phyloP scores from a whole-genome alignment of 2,329 filamentous ascomycete genomes.

The Colletotrichum sidae region DNA sequence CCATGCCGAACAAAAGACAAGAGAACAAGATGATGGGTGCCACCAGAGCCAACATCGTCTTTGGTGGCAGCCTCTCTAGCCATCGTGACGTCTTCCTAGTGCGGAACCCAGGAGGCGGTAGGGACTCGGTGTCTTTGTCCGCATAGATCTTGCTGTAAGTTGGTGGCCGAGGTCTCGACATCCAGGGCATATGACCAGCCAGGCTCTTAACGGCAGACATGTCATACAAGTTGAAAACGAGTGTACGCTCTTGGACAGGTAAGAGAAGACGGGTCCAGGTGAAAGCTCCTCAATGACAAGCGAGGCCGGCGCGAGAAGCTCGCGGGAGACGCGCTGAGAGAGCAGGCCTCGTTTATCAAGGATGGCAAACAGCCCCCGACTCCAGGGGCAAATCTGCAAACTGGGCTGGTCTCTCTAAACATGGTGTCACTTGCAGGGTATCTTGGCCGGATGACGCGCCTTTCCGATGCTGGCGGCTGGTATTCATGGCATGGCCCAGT shows the following conservation, averaged over 20 bases:
- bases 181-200: conserved; percentile 3
- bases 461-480: too few relatives aligned
- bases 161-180: not conserved
- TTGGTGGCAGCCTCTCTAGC: conserved; percentile 2
- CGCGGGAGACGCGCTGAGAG: too few relatives aligned
- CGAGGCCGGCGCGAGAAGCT: too few relatives aligned
- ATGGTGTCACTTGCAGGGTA: too few relatives aligned
- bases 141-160: conserved; percentile 16
- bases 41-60: conserved; percentile 6
- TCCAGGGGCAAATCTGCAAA: too few relatives aligned
- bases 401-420: too few relatives aligned
- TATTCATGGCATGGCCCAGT: too few relatives aligned
- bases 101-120: not conserved
- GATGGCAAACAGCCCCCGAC: too few relatives aligned
- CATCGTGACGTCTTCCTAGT: not conserved
- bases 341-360: too few relatives aligned
- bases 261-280: not conserved
- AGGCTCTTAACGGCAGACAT: conserved; percentile 5
- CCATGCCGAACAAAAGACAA: conserved; percentile 8
- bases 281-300: too few relatives aligned
- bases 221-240: not conserved
- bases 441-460: too few relatives aligned
- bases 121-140: conserved; percentile 9
- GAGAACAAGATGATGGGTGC: conserved; percentile 12
- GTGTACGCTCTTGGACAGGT: not conserved